These are phyloP conservation scores for Phaeolepiota aurea DNA, from an alignment of 768 basidiomycete species.

Conservation along the genomic window DNA sequence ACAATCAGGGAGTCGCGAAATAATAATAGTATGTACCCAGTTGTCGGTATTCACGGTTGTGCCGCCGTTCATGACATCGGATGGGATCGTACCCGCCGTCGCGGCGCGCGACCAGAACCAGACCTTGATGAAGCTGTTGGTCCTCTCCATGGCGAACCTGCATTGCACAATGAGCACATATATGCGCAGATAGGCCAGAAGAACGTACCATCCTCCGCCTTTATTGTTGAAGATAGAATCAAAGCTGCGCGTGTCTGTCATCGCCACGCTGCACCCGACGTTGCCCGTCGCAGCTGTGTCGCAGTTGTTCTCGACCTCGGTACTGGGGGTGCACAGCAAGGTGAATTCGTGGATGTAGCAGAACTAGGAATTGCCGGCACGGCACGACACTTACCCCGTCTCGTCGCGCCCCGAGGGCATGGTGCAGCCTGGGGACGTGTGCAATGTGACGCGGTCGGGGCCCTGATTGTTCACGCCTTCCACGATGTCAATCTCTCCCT, in stretches of 20 bases:
- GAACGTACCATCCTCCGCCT: constrained; percentile 53
- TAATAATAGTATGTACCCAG: constrained; percentile 34
- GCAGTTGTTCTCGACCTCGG: constrained; percentile 35
- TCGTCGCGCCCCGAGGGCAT: neutral
- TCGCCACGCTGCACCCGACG: constrained; percentile 46
- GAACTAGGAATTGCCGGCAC: constrained; percentile 17
- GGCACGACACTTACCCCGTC: neutral
- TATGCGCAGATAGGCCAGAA: neutral
- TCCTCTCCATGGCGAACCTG: constrained; percentile 61
- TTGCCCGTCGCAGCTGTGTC: constrained; percentile 39
- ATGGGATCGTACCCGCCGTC: constrained; percentile 31
- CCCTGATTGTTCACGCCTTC: constrained; percentile 52
- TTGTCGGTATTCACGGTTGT: constrained; percentile 35
- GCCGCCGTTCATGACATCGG: constrained; percentile 34
- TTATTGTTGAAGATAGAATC: constrained; percentile 49
- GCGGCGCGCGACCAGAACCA: constrained; percentile 66
- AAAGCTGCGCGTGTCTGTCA: constrained; percentile 34
- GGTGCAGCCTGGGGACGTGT: constrained; percentile 39
- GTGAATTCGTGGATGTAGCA: neutral
- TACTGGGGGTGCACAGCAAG: constrained; percentile 16
- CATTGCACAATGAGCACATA: neutral
- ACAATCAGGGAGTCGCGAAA: neutral
- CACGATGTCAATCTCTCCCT: constrained; percentile 47
- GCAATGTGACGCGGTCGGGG: constrained; percentile 46
- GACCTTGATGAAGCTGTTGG: constrained; percentile 46